Evolutionary conservation across 345 rosid genomes (phyloP).

Genomic region (Corymbia maculata): DNA sequence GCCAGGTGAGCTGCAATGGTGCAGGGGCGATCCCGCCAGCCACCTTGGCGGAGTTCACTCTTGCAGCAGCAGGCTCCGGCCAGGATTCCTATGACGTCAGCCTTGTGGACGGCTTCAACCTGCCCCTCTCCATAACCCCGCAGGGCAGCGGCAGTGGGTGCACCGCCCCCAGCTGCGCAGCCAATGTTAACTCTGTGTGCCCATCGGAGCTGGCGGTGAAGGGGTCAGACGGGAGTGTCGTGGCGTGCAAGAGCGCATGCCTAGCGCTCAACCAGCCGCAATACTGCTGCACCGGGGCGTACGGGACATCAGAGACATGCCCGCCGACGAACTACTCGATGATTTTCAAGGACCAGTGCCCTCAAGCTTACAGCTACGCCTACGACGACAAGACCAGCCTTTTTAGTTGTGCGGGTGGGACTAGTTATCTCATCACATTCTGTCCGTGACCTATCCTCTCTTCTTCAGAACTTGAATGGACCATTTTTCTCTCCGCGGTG

Average conservation of each 20-base stretch:
- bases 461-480: not conserved
- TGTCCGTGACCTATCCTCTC: not conserved
- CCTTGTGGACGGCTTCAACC: not conserved
- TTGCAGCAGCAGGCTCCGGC: not conserved
- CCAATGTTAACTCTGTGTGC: not conserved
- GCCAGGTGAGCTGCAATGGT: not conserved
- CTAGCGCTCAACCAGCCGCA: not conserved
- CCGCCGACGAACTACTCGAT: not conserved
- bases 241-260: not conserved
- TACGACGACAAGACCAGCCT: not conserved
- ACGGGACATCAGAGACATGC: fast-evolving
- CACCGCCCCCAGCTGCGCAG: not conserved
- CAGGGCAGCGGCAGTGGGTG: not conserved
- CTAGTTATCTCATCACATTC: not conserved
- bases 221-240: not conserved
- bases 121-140: not conserved
- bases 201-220: not conserved
- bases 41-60: not conserved
- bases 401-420: not conserved
- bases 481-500: not conserved
- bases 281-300: not conserved
- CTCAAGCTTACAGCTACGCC: not conserved
- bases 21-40: not conserved
- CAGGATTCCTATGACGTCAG: not conserved
- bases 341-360: not conserved